phyloP scores from a whole-genome alignment of 495 filamentous ascomycete genomes.

The Penicillium tannophilum region DNA sequence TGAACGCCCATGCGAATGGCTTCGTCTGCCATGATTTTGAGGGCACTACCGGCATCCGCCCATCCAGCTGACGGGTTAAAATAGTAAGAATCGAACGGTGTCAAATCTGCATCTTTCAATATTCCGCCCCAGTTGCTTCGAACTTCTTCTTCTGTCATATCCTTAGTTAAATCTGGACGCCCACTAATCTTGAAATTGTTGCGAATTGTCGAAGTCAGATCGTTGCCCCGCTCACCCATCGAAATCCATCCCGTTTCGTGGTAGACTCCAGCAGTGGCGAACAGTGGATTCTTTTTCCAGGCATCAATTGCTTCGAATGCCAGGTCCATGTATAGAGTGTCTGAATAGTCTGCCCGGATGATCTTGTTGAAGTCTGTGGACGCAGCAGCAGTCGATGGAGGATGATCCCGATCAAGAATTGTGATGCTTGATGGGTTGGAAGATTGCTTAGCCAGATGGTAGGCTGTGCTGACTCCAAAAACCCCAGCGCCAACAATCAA shows the following conservation, averaged over 20 bases:
- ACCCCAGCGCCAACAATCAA: slow-evolving; percentile 48
- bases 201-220: slow-evolving; percentile 31
- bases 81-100: slow-evolving; percentile 32
- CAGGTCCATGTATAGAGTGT: slow-evolving; percentile 34
- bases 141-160: slow-evolving; percentile 34
- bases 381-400: slow-evolving; percentile 29
- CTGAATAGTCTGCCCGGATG: slow-evolving; percentile 38
- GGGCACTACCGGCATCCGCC: slow-evolving; percentile 40
- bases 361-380: slow-evolving; percentile 40
- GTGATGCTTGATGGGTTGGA: slow-evolving; percentile 31
- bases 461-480: slow-evolving; percentile 47
- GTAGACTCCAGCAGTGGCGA: slow-evolving; percentile 28
- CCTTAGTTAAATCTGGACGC: slow-evolving; percentile 16
- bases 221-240: slow-evolving; percentile 32
- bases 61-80: slow-evolving; percentile 44
- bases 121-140: slow-evolving; percentile 31
- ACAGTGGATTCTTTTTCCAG: slow-evolving; percentile 28
- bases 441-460: slow-evolving; percentile 36
- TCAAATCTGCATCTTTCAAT: slow-evolving; percentile 29
- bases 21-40: slow-evolving; percentile 34
- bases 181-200: slow-evolving; percentile 34
- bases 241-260: slow-evolving; percentile 40
- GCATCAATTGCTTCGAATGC: slow-evolving; percentile 35
- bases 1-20: slow-evolving; percentile 34
- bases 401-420: slow-evolving; percentile 38